Evolutionary conservation across 2,329 filamentous ascomycete species (phyloP), one percentile per base, ranked within the genome.

Genomic region (Phialophora chinensis): DNA sequence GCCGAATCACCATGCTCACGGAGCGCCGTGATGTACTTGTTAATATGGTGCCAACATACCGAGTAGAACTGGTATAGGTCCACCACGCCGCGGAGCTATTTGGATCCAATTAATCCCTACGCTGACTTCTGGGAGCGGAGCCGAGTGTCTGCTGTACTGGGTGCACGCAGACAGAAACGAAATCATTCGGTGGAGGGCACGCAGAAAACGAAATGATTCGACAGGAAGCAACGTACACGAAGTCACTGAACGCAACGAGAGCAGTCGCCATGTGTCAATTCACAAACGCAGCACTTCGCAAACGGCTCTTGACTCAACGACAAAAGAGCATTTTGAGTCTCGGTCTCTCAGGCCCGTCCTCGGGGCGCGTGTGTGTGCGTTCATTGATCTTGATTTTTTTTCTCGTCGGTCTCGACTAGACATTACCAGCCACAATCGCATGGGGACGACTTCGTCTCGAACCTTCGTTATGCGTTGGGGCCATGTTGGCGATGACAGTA

Each of bases 381-480:
- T 52, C 49, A 52, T 52, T 23, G 25, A 27, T 52, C 49, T 52
- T 52, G 20, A 17, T 5, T 52, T 52, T 25, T 25, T 52, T 52
- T 11, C 20, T 52, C 38, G 38, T 52, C 49, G 49, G 49, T 23
- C 20, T 52, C 49, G 49, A 52, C 49, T 29, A 25, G 49, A 29
- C 49, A 52, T 23, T 52, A 29, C 20, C 20, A 52, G 25, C 49
- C 20, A 29, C 49, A 17, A 52, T 52, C 20, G 49, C 49, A 52
- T 52, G 49, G 49, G 25, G 49, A 44, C 38, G 38, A 44, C 49
- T 27, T 14, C 20, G 49, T 52, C 49, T 52, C 49, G 49, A 29
- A n/a, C 49, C 20, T 27, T 52, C 20, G 20, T 52, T 29, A 23
- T 52, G 38, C 6, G 17, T 44, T 44, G 5, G 38, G 38, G 38